Evolutionary conservation across 768 basidiomycete species (phyloP), one percentile per base, ranked within the genome.

Genomic region (Kwoniella sp.): DNA sequence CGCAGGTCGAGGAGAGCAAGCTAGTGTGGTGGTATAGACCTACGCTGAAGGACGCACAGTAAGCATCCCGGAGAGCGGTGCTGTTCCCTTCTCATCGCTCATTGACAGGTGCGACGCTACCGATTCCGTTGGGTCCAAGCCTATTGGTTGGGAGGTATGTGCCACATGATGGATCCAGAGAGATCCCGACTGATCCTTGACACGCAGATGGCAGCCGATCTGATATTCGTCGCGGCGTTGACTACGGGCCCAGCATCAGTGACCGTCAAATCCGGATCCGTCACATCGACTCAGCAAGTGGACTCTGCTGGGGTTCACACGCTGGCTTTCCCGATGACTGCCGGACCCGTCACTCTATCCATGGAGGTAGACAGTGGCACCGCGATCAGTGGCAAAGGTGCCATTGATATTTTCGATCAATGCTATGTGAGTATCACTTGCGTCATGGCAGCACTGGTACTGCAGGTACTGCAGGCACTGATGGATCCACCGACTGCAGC

Each of bases 21-120:
- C 38, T 70, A 20, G 57, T 71, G 4, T 70, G 66, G 52, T 73
- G 69, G 68, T 64, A 74, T 53, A 55, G 73, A 42, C 71, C 70
- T 3, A 62, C 60, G 11, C 50, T 73, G 22, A 73, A 70, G 55
- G 46, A 34, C 33, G 69, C 65, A 1, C 34, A 54, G 43, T 29
- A 20, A 44, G 43, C 32, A 9, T 12, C 6, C 4, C 5, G 22
- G n/a, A n/a, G n/a, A n/a, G n/a, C n/a, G n/a, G n/a, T n/a, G n/a
- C n/a, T n/a, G n/a, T 26, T 14, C 37, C 17, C 17, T 38, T 22
- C 11, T 38, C 3, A 28, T 26, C 19, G 10, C 23, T 26, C 8
- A 42, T 11, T 17, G 25, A 25, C 22, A 44, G 43, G 29, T 74
- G 73, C 38, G 70, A 70, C 41, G 42, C 56, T 15, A 67, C 73